Evolutionary conservation across 78 protist genomes (phyloP).

Genomic region (Dictyostelium brefeldianum): DNA sequence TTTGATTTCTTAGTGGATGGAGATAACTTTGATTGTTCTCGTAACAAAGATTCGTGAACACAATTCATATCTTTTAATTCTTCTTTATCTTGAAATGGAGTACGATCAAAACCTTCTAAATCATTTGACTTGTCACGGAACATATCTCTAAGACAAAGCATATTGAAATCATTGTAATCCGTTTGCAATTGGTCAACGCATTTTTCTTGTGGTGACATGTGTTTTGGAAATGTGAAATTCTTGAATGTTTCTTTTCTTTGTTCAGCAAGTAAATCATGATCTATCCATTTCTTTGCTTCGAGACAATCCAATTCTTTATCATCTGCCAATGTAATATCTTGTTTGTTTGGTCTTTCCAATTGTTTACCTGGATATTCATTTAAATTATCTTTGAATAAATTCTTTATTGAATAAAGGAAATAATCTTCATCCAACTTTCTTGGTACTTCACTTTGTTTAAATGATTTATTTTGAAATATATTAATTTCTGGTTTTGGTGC

Average conservation of each 20-base stretch:
- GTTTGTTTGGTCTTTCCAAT: conserved; percentile 54
- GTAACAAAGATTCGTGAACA: neutral
- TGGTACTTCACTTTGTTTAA: conserved; percentile 6
- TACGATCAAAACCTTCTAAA: neutral
- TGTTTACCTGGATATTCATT: conserved; percentile 45
- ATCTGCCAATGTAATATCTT: neutral
- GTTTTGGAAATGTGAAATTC: conserved; percentile 19
- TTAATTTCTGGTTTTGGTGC: conserved; percentile 8
- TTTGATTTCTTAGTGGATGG: neutral
- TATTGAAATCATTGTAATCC: neutral
- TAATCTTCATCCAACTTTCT: conserved; percentile 50
- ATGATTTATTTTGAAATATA: neutral
- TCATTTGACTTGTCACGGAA: neutral
- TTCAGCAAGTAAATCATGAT: neutral
- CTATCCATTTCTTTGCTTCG: neutral
- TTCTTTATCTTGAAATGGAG: conserved; percentile 18
- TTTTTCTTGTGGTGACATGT: neutral
- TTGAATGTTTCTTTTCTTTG: neutral
- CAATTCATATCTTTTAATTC: neutral
- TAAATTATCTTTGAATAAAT: conserved; percentile 27
- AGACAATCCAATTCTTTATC: neutral
- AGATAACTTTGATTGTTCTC: neutral
- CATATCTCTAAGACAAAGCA: conserved; percentile 8
- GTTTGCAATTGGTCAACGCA: neutral
- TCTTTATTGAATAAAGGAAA: conserved; percentile 31